Percentiles rank a stretch among this genome's conserved stretches.
Evolutionary conservation across 257 asterid genomes (phyloP).

Genomic region (Solanum sejunctum): DNA sequence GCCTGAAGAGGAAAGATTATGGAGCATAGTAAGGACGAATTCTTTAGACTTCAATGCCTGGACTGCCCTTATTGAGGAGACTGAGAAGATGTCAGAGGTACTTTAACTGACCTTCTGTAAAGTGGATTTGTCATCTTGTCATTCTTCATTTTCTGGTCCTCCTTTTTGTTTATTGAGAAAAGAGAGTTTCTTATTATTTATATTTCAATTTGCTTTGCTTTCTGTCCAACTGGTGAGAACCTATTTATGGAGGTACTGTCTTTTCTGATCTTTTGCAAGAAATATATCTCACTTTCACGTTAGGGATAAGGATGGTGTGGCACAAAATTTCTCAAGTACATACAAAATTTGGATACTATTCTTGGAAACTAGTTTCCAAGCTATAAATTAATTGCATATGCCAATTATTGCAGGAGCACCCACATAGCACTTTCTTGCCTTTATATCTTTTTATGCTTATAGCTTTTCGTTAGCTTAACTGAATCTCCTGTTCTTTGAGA

Average conservation of each 20-base stretch:
- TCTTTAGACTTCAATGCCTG: slow-evolving; percentile 83
- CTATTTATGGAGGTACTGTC: not conserved
- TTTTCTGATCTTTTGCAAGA: not conserved
- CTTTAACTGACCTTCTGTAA: not conserved
- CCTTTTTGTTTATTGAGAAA: not conserved
- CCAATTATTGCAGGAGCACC: not conserved
- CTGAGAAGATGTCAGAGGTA: slow-evolving; percentile 90
- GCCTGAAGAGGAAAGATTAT: slow-evolving; percentile 84
- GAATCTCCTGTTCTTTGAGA: not conserved
- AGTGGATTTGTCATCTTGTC: not conserved
- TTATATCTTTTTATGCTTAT: not conserved
- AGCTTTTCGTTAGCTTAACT: not conserved
- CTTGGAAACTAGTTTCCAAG: not conserved
- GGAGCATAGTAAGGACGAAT: slow-evolving; percentile 89
- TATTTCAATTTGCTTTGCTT: not conserved
- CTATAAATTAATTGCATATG: not conserved
- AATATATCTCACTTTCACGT: not conserved
- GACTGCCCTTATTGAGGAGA: slow-evolving; percentile 90
- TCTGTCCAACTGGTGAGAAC: not conserved
- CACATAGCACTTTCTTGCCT: not conserved
- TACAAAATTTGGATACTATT: not conserved
- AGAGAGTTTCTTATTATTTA: not conserved
- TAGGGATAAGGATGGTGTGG: not conserved
- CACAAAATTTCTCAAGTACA: not conserved
- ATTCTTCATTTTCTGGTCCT: not conserved